These are phyloP conservation scores for Hypoxylon sp. DNA, from an alignment of 2,329 filamentous ascomycete species.

Conservation along the genomic window DNA sequence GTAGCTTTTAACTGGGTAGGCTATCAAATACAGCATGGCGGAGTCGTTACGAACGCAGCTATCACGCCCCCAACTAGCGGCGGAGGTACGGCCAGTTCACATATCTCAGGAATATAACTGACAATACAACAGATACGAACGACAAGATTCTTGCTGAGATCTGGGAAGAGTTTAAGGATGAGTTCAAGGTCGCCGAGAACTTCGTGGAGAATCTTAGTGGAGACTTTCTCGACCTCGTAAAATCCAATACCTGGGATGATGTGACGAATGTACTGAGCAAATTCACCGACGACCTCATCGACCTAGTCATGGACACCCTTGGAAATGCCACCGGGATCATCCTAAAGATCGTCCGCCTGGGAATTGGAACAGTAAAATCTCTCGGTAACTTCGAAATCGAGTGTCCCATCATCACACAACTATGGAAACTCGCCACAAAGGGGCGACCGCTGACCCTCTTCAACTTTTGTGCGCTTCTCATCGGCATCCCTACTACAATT, in stretches of 20 bases:
- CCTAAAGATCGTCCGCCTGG: slow-evolving; percentile 1
- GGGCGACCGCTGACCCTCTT: not conserved
- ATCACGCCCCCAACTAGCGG: not conserved
- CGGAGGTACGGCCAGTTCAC: not conserved
- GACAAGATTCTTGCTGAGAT: not conserved
- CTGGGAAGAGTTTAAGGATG: not conserved
- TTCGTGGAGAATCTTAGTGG: not conserved
- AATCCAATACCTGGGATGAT: slow-evolving; percentile 3
- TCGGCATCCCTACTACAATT: slow-evolving; percentile 1
- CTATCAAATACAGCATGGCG: slow-evolving; percentile 2
- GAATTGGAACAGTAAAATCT: not conserved
- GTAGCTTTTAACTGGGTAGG: slow-evolving; percentile 1
- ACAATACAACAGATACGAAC: not conserved
- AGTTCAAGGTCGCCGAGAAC: not conserved
- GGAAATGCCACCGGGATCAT: not conserved
- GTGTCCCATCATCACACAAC: not conserved
- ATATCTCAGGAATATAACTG: not conserved
- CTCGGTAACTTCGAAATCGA: not conserved
- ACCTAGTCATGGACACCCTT: not conserved
- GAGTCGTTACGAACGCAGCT: slow-evolving; percentile 1
- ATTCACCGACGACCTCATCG: slow-evolving; percentile 2
- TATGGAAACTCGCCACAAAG: not conserved
- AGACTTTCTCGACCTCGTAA: not conserved
- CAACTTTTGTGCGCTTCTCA: not conserved
- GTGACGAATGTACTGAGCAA: not conserved